Base-by-base conservation (phyloP, 2,329 filamentous ascomycete species). In the Arthrobotrys sinensis region DNA sequence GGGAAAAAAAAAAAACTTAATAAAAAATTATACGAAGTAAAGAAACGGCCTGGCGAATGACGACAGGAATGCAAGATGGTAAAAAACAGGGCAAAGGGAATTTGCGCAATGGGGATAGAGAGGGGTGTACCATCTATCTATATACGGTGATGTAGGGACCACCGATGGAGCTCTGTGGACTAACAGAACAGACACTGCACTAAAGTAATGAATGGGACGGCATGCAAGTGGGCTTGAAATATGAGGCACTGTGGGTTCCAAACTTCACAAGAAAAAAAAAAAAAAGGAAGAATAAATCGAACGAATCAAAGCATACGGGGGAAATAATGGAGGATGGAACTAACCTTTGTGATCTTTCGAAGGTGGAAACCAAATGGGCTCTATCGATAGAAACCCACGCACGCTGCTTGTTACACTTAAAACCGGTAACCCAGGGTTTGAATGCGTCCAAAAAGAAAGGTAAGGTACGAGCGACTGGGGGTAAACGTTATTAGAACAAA, bases 101-200 rank as follows among this genome's bases (percentile, higher is more conserved):
- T 50, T 70, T 71, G 60, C 60, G 73, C 40, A 50, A 52, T 65
- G 28, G 16, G 45, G 46, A 70, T 21, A 24, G 55, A 63, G 73
- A 71, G 73, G 72, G 73, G 73, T 69, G 60, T 48, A 48, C 66
- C 73, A 40, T 77, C 72, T 77, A 77, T 77, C 73, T 77, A 77
- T 77, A 77, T 77, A 77, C 50, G 66, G 71, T 67, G 65, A 71
- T 65, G 71, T 64, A 65, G 53, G 38, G 32, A 63, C 32, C 62
- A 75, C 55, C 55, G 55, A 60, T 60, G 55, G 55, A 55, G 53
- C 24, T 76, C 34, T 68, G 60, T n/a, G 57, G 34, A 52, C 34
- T 32, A 40, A 34, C 38, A 45, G 40, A 43, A 48, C 43, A 21
- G 21, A 11, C 14, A 28, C 53, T 14, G 40, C 53, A 32, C 28